Evolutionary conservation across 148 eudicot genomes (phyloP).

Genomic region (Drosera capensis): DNA sequence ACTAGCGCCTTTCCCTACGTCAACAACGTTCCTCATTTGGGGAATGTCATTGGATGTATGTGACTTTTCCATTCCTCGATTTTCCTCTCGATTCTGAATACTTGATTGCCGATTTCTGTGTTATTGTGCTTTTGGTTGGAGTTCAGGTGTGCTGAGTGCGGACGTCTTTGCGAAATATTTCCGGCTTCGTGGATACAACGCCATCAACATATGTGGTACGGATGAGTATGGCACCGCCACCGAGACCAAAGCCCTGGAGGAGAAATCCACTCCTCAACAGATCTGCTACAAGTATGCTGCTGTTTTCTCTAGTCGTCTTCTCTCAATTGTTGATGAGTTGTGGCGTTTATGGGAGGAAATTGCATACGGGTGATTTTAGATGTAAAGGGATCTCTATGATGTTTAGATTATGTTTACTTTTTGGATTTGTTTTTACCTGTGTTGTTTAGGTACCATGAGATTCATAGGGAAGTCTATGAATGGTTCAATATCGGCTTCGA

Average conservation of each 20-base stretch:
- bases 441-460: constrained; percentile 55
- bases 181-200: constrained; percentile 70
- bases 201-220: constrained; percentile 75
- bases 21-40: constrained; percentile 14
- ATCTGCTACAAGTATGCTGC: constrained; percentile 97
- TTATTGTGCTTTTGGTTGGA: no score
- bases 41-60: constrained; percentile 10
- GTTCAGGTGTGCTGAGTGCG: constrained; percentile 83
- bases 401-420: no score
- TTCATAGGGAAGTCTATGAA: constrained; percentile 72
- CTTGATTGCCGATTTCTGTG: no score
- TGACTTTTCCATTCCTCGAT: not conserved
- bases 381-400: no score
- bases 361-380: no score
- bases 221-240: constrained; percentile 98
- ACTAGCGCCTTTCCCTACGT: constrained; percentile 27
- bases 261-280: constrained; percentile 62
- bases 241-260: constrained; percentile 94
- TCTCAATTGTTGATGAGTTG: no score
- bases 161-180: constrained; percentile 91
- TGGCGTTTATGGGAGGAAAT: no score
- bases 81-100: not conserved
- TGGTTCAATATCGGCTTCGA: constrained; percentile 87
- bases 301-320: no score
- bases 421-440: no score